Evolutionary conservation across 2,329 filamentous ascomycete genomes (phyloP).

Genomic region (Eutypella sp.): DNA sequence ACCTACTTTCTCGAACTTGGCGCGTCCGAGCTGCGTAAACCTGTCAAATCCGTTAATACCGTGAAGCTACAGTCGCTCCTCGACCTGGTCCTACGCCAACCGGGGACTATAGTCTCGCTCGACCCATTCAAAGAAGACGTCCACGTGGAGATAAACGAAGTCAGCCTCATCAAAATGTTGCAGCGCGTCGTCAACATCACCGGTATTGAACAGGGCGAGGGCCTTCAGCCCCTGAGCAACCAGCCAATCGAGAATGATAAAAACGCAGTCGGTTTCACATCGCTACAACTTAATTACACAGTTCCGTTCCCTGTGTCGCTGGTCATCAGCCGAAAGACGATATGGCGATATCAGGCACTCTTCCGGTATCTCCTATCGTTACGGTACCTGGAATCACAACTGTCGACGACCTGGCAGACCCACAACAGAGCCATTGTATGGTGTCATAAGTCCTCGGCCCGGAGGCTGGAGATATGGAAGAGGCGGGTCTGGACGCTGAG

Average conservation of each 20-base stretch:
- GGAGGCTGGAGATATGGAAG: constrained; percentile 84
- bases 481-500: constrained; percentile 85
- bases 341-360: constrained; percentile 93
- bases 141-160: constrained; percentile 94
- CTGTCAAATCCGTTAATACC: constrained; percentile 82
- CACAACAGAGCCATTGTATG: constrained; percentile 78
- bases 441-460: constrained; percentile 72
- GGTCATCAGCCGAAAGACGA: constrained; percentile 90
- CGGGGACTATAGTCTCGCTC: constrained; percentile 85
- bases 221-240: constrained; percentile 66
- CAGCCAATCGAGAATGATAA: constrained; percentile 73
- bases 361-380: constrained; percentile 91
- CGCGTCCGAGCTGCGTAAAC: constrained; percentile 83
- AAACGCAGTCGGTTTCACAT: constrained; percentile 84
- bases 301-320: constrained; percentile 94
- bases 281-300: constrained; percentile 86
- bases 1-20: constrained; percentile 94
- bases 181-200: constrained; percentile 97
- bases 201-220: constrained; percentile 86
- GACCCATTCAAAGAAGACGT: constrained; percentile 99
- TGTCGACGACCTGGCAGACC: constrained; percentile 85
- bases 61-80: constrained; percentile 90
- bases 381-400: constrained; percentile 80
- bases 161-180: constrained; percentile 85
- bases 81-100: constrained; percentile 94